Conservation (phyloP, 306 rosid genomes). For the Hippophae rhamnoides region DNA sequence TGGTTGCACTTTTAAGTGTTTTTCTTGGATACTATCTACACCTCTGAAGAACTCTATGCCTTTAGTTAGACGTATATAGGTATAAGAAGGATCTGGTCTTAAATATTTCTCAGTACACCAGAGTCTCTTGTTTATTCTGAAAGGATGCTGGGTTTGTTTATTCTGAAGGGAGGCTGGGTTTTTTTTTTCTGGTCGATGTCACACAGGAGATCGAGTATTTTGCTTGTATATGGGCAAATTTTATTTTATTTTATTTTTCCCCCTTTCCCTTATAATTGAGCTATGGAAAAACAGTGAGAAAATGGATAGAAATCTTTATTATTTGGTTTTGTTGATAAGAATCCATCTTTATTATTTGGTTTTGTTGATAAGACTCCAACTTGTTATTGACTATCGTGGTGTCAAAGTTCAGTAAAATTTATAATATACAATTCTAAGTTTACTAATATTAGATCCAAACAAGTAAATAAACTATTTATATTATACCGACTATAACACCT, state of each 20-base stretch:
- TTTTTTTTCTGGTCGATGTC: conserved; percentile 4
- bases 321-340: background rate
- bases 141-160: conserved; percentile 1
- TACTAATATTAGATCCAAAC: too few relatives aligned
- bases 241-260: background rate
- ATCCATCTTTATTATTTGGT: background rate
- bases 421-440: too few relatives aligned
- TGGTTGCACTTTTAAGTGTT: conserved; percentile 61
- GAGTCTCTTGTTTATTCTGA: conserved; percentile 1
- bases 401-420: too few relatives aligned
- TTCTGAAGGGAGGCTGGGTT: background rate
- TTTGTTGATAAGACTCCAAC: too few relatives aligned
- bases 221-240: conserved; percentile 1
- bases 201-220: background rate
- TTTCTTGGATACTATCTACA: conserved; percentile 55
- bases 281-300: background rate
- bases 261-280: too few relatives aligned
- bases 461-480: too few relatives aligned
- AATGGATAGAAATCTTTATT: background rate
- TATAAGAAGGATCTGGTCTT: too few relatives aligned
- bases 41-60: conserved; percentile 25
- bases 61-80: conserved; percentile 3
- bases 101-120: background rate
- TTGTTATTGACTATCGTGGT: too few relatives aligned
- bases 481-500: too few relatives aligned